Base-by-base conservation (phyloP, 2,329 filamentous ascomycete species). In the Beauveria varroae region DNA sequence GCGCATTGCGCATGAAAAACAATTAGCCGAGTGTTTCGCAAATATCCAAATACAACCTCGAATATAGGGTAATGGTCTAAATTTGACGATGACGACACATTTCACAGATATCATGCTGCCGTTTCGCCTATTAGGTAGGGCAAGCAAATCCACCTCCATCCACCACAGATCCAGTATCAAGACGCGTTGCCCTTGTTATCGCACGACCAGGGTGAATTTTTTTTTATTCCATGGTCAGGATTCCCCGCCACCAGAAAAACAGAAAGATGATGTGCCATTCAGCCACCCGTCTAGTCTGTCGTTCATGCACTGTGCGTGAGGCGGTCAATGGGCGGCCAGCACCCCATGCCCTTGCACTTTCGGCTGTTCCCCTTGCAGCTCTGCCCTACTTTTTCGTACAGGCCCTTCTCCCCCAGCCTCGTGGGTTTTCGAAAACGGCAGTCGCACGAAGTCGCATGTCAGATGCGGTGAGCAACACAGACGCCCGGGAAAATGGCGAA, bases 291-390 rank as follows among this genome's bases (percentile, higher is more conserved):
- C 41, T 54, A 34, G 49, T 54, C 30, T 40, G 57, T 53, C 43
- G 49, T 54, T 60, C 50, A 60, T 60, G 57, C 57, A 60, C 50
- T 43, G 57, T 49, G 26, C 57, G 44, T 47, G 57, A 54, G 52
- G 57, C 57, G 57, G 57, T 60, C 57, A 60, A 49, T 60, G 57
- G 34, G 57, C 30, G 49, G 41, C 57, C 22, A 40, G 41, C 41
- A 46, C 34, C 50, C 57, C 40, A 52, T 52, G 24, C 37, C 57
- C 49, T 46, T 52, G 47, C 49, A 26, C 37, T 30, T 34, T 28
- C 26, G 37, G 24, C 26, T 43, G 37, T 24, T 47, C 50, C 34
- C 40, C 50, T 37, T 59, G 47, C 47, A 51, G 34, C 14, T 8
- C 14, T 37, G 20, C 49, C 22, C 46, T 58, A 22, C 34, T 41